These are phyloP conservation scores for Coemansia sp. DNA, from an alignment of 192 early-diverging fungal species.

Conservation along the genomic window DNA sequence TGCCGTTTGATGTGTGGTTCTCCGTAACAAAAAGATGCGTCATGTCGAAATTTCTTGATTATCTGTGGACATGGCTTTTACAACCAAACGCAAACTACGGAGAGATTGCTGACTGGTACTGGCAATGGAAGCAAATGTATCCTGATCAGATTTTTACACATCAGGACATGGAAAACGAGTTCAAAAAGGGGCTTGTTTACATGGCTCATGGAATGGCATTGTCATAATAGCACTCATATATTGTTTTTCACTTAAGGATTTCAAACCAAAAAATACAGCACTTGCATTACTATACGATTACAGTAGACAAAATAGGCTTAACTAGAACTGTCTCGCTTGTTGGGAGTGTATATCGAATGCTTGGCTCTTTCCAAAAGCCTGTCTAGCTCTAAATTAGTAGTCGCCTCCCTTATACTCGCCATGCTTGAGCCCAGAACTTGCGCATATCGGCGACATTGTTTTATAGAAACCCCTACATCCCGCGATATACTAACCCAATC, in stretches of 20 bases:
- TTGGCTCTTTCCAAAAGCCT: conserved; percentile 11
- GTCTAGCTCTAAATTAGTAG: conserved; percentile 25
- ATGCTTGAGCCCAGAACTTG: conserved; percentile 15
- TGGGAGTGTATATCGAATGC: background rate
- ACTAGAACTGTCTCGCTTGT: background rate
- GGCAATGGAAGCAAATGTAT: conserved; percentile 48
- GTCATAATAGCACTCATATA: background rate
- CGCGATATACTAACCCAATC: conserved; percentile 51
- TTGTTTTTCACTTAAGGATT: background rate
- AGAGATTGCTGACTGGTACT: conserved; percentile 55
- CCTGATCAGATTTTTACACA: conserved; percentile 25
- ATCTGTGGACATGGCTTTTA: conserved; percentile 39
- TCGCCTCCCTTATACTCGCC: conserved; percentile 10
- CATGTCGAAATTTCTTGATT: conserved; percentile 23
- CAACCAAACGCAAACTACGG: conserved; percentile 41
- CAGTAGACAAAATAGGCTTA: too few relatives aligned
- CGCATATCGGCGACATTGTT: conserved; percentile 21
- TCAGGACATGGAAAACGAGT: conserved; percentile 25
- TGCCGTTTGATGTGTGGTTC: conserved; percentile 34
- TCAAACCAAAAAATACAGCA: background rate
- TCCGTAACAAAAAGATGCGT: conserved; percentile 19
- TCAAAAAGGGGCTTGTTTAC: conserved; percentile 30
- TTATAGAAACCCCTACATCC: conserved; percentile 23
- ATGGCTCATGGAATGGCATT: conserved; percentile 36
- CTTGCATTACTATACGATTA: too few relatives aligned